Base-by-base conservation (phyloP, 371 early-diverging fungal species). In the Amoeboaphelidium protococcarum region DNA sequence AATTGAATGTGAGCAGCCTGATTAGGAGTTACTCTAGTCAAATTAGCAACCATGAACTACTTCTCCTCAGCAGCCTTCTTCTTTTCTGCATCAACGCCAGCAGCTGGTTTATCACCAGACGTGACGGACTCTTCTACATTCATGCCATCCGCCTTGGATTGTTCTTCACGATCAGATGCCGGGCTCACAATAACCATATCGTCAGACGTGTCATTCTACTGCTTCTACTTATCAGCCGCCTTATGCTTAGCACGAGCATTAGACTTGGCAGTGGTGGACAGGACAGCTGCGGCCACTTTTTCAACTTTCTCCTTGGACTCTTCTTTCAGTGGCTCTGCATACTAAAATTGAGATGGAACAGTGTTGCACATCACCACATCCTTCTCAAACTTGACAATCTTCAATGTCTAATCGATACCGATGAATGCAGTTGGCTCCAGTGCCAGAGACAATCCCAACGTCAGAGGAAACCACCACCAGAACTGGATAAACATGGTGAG, bases 391-490 rank as follows among this genome's bases (percentile, higher is more conserved):
- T 31, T 31, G 6, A 16, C 10, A 6, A 31, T 31, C 64, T 77
- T 63, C 25, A 95, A 61, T 46, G 87, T 71, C 50, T 74, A 73
- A 66, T 87, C 84, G 42, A 96, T 68, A 23, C 84, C 94, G 63
- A 96, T 90, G 40, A 96, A 58, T 41, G 82, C 82, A 2, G 96
- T 96, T 6, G 96, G 92, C 19, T 77, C 78, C 55, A 96, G 88
- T 3, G 94, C 71, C 60, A 95, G 69, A 51, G 80, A 71, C 45
- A 96, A 59, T 63, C 96, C 88, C 60, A 89, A 91, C 31, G 84
- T 80, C 55, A 96, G 63, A 27, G 98, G 98, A 69, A 87, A 94
- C 98, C 98, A 99, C 72, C 88, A 91, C 99, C 99, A 98, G 65
- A 86, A 92, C 64, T 98, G 94, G 21, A 87, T 81, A 58, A 98